Evolutionary conservation across 768 basidiomycete genomes (phyloP), one percentile per base, ranked within the genome.

Genomic region (Cyclocybe aegerita): DNA sequence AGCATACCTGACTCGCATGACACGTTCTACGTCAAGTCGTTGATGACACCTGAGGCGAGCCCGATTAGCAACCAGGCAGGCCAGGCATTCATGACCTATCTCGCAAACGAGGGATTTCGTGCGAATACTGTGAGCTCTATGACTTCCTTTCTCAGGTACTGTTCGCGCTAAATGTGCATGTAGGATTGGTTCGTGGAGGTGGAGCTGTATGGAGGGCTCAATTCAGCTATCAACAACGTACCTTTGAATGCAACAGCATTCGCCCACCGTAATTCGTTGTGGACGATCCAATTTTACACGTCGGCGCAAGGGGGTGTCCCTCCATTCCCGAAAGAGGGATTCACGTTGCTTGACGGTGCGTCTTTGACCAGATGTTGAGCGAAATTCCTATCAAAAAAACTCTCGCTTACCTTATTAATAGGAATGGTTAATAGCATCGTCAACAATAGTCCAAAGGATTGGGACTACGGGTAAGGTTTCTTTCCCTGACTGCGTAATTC

Each of bases 231-330:
- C 54, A 78, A 76, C 54, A 54, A 67, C 9, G 70, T 79, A 4
- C 52, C 70, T 7, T 34, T 62, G 7, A 58, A 70, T 37, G 70
- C 67, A 1, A 79, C 77, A 0, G 71, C 80, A 0, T 83, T 79
- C 52, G 70, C 66, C 0, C 72, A 75, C 48, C 67, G 80, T 15
- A 64, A 62, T 51, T 69, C 73, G 1, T 57, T 75, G 37, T 78
- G 78, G 45, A 74, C 70, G 3, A 69, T 81, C 47, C 80, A 81
- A 58, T 63, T 81, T 49, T 80, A 82, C 56, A 77, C 76, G 0
- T 76, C 75, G 0, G 69, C 75, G 5, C 44, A 55, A 0, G 67
- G 60, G 43, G 54, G 60, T 6, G 47, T 54, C 0, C 73, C 76
- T 2, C 77, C 77, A 0, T 81, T 70, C 61, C 79, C 80, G 1